Base-by-base conservation (phyloP, 805 yeast species). In the Candida pseudofarinosa region DNA sequence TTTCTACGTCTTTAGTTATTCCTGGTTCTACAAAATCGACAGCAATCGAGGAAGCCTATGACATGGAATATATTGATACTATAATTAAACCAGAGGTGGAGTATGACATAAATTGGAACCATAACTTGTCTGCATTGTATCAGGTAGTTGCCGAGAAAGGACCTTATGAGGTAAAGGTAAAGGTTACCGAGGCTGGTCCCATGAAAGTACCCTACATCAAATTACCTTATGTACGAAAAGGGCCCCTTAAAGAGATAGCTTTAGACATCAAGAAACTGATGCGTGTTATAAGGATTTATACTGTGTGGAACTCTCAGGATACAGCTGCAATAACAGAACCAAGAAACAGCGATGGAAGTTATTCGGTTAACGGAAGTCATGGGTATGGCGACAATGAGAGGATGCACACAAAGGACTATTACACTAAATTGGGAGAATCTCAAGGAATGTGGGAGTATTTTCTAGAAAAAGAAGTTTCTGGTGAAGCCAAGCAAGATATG, bases 361-460 rank as follows among this genome's bases (percentile, higher is more conserved):
- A 49, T 41, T 49, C 56, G 31, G 62, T 69, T 2, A 40, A 56
- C 5, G 64, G 62, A 3, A 49, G 59, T 14, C 32, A 40, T 4
- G 70, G 70, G 4, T 61, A 44, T 41, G 59, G 65, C 3, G 40
- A 44, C 1, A 57, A 58, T 7, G 62, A 63, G 42, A 39, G 52
- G 18, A 58, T 69, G 54, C 58, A 46, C 39, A 65, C 74, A 1
- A 41, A 54, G 18, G 10, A 35, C 10, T 52, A 64, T 44, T 58
- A 69, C 46, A 55, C 57, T 34, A 38, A 52, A 16, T 46, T 57
- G 35, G 63, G 59, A 5, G 42, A 39, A 10, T 49, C 49, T 12
- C 74, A 70, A 48, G 72, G 67, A 0, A 31, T 48, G 3, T 69
- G 71, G 72, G 74, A 70, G 47, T 50, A 41, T 37, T 38, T 56